Conservation (phyloP, 257 asterid species). For the Fraxinus anomala region DNA sequence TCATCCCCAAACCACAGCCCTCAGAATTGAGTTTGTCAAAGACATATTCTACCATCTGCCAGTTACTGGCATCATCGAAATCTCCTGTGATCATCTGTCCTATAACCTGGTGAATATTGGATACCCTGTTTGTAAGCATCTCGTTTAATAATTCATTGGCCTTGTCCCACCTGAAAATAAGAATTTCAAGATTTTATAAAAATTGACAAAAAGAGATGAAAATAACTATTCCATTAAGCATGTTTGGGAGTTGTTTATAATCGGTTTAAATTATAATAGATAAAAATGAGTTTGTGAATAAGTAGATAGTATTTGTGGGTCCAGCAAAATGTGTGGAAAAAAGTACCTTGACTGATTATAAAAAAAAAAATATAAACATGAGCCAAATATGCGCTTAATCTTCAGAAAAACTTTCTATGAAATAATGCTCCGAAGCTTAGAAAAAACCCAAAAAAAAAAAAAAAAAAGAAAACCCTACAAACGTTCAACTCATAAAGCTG, state of each 20-base stretch:
- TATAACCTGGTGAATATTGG: slow-evolving; percentile 76
- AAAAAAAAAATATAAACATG: too few species aligned
- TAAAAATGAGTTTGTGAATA: too few species aligned
- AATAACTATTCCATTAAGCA: not conserved
- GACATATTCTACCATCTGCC: slow-evolving; percentile 97
- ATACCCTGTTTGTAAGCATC: slow-evolving; percentile 65
- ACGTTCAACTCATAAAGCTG: slow-evolving; percentile 15
- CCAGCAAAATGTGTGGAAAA: too few species aligned
- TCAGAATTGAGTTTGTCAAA: slow-evolving; percentile 86
- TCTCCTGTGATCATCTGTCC: slow-evolving; percentile 92
- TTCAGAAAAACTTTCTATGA: not conserved
- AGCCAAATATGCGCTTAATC: not conserved
- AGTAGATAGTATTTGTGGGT: too few species aligned
- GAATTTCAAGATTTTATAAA: slow-evolving; percentile 29
- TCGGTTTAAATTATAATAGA: too few species aligned
- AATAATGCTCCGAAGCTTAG: slow-evolving; percentile 5
- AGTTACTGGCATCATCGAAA: slow-evolving; percentile 71
- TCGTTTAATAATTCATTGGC: slow-evolving; percentile 68
- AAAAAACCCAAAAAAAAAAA: not conserved
- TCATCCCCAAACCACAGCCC: slow-evolving; percentile 83
- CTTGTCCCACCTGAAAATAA: slow-evolving; percentile 66
- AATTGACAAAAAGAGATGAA: slow-evolving; percentile 22
- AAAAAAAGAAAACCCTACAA: not conserved
- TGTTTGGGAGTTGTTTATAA: too few species aligned
- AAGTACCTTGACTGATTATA: too few species aligned